A percentile compares a stretch with the other conserved stretches of the same genome.
Conservation (phyloP, 495 filamentous ascomycete species). For the Cenococcum geophilum region DNA sequence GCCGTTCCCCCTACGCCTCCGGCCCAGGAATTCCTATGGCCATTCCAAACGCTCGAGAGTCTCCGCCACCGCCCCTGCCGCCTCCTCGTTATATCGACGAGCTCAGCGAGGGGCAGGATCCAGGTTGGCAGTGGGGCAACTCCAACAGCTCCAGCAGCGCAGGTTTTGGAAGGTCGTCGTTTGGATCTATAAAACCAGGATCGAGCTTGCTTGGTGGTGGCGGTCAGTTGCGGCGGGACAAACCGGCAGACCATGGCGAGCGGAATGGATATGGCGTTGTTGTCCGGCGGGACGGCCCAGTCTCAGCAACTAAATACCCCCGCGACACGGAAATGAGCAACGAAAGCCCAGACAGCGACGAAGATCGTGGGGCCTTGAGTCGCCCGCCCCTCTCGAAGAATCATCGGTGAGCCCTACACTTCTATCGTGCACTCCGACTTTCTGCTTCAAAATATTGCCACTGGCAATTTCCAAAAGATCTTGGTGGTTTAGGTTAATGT, state of each 20-base stretch:
- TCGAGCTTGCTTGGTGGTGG: constrained; percentile 49
- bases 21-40: constrained; percentile 44
- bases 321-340: constrained; percentile 25
- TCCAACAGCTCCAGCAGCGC: constrained; percentile 40
- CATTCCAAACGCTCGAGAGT: constrained; percentile 48
- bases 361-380: constrained; percentile 15
- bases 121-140: constrained; percentile 57
- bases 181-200: constrained; percentile 42
- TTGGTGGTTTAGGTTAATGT: not conserved
- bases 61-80: constrained; percentile 56
- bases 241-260: constrained; percentile 1
- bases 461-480: constrained; percentile 9
- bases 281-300: not conserved
- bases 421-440: constrained; percentile 11
- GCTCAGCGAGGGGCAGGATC: constrained; percentile 51
- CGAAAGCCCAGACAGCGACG: constrained; percentile 23
- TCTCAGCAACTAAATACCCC: constrained; percentile 13
- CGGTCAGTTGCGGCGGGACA: constrained; percentile 9
- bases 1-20: constrained; percentile 27
- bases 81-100: constrained; percentile 52
- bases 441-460: constrained; percentile 36
- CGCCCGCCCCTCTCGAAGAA: constrained; percentile 17
- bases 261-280: constrained; percentile 5
- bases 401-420: constrained; percentile 37
- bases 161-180: constrained; percentile 41